Base-by-base conservation (phyloP, 345 rosid species). In the Turritis glabra region DNA sequence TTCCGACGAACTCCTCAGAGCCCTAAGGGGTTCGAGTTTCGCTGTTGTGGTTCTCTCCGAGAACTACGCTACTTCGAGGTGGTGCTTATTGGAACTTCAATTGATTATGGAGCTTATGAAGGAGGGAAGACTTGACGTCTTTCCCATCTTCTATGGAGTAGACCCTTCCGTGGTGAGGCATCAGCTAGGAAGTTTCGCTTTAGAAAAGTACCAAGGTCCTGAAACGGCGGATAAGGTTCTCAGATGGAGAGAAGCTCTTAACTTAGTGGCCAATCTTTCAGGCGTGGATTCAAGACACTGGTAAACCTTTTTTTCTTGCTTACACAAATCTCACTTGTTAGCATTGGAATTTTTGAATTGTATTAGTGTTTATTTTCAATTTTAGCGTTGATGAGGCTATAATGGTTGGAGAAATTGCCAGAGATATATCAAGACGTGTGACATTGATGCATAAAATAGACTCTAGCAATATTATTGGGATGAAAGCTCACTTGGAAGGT, bases 121-220 rank as follows among this genome's bases (percentile, higher is more conserved):
- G n/a, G 44, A 7, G 2, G 13, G 25, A 3, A 21, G 38, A 27
- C n/a, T 59, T 11, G 14, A 38, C 1, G 79, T 69, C 4, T 7
- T 75, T 25, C 79, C 74, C 2, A 21, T 74, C 55, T 74, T 74
- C 78, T 65, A 55, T 10, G 33, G 23, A 21, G 63, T 74, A 3
- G 52, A 69, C 26, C 79, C 79, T 5, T 67, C 74, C 4, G 37
- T 5, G 3, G 63, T 44, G 1, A 15, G 61, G 21, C 33, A 67
- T n/a, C 68, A 76, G 60, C 12, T 5, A 15, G 74, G 69, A 41
- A 59, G 43, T 47, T 75, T 66, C 32, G 37, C 23, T 2, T 67
- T 75, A 5, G 35, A 12, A 33, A 25, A 5, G 44, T 63, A 40
- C 53, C 17, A 40, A 44, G 18, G 52, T 11, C 64, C 27, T 12